A percentile compares a stretch with the other conserved stretches of the same genome.
Conservation (phyloP, 164 flowering plant species). For the Kalanchoe fedtschenkoi region DNA sequence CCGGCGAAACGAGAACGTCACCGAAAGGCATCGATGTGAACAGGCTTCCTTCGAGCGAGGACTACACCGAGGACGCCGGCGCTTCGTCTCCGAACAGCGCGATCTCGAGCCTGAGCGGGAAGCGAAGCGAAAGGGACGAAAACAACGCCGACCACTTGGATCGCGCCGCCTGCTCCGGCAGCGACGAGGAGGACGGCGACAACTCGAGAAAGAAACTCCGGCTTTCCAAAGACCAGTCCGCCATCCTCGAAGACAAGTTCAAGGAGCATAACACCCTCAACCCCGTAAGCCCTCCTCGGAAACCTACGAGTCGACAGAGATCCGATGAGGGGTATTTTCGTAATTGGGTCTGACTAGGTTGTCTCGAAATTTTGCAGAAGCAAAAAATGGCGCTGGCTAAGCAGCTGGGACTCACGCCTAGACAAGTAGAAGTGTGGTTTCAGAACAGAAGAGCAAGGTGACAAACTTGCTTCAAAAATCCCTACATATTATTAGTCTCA, state of each 20-base stretch:
- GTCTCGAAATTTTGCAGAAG: slow-evolving; percentile 22
- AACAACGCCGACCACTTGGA: slow-evolving; percentile 15
- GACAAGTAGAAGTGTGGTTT: slow-evolving; percentile 64
- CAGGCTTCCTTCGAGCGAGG: background rate
- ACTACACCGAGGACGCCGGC: slow-evolving; percentile 1
- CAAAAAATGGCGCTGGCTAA: slow-evolving; percentile 46
- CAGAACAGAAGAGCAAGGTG: slow-evolving; percentile 63
- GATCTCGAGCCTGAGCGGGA: slow-evolving; percentile 53
- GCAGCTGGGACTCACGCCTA: slow-evolving; percentile 35
- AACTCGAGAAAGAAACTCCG: slow-evolving; percentile 34
- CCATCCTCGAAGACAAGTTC: slow-evolving; percentile 36
- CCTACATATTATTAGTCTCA: slow-evolving; percentile 1
- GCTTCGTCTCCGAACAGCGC: slow-evolving; percentile 64
- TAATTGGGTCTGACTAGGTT: background rate
- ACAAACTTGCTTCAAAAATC: slow-evolving; percentile 1
- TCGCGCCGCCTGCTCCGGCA: slow-evolving; percentile 15
- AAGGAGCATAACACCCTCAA: slow-evolving; percentile 38
- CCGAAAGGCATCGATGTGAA: slow-evolving; percentile 5
- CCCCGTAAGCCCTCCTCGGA: slow-evolving; percentile 21
- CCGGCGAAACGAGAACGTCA: background rate
- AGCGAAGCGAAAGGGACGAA: slow-evolving; percentile 40
- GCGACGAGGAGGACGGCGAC: slow-evolving; percentile 16
- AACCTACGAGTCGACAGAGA: background rate
- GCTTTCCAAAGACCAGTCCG: slow-evolving; percentile 31
- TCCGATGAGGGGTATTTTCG: slow-evolving; percentile 3